A percentile compares a stretch with the other conserved stretches of the same genome.
Conservation (phyloP, 2,329 filamentous ascomycete genomes). For the Ascochyta pisi region DNA sequence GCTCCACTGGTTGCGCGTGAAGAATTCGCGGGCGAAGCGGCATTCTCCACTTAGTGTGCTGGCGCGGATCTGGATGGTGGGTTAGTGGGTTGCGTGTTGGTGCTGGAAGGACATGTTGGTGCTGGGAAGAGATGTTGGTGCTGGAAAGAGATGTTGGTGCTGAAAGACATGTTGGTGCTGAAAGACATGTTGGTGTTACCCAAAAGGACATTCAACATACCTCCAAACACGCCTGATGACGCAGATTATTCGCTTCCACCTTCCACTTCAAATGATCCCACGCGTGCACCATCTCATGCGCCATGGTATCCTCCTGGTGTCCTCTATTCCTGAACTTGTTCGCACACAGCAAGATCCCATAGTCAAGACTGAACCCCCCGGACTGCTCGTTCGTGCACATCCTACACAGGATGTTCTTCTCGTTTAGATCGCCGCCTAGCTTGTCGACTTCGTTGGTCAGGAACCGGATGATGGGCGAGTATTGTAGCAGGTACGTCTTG, state of each 20-base stretch:
- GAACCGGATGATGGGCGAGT: slow-evolving; percentile 87
- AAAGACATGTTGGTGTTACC: too few species aligned
- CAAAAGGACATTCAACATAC: slow-evolving; percentile 52
- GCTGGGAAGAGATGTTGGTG: too few species aligned
- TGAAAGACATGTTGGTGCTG: too few species aligned
- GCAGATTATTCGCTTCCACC: slow-evolving; percentile 80
- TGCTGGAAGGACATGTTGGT: too few species aligned
- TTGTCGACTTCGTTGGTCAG: slow-evolving; percentile 80
- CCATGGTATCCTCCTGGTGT: slow-evolving; percentile 90
- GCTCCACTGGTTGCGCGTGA: slow-evolving; percentile 83
- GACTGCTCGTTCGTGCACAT: slow-evolving; percentile 76
- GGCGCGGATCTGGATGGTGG: slow-evolving; percentile 72
- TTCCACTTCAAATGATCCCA: slow-evolving; percentile 94
- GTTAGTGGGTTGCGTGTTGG: too few species aligned
- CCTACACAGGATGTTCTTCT: slow-evolving; percentile 79
- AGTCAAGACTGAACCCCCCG: slow-evolving; percentile 85
- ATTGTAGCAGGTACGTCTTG: slow-evolving; percentile 82
- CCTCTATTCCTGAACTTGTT: slow-evolving; percentile 83
- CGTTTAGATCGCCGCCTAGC: slow-evolving; percentile 78
- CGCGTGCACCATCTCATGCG: slow-evolving; percentile 97
- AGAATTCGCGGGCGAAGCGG: slow-evolving; percentile 85
- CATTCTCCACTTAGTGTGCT: slow-evolving; percentile 94
- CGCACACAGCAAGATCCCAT: slow-evolving; percentile 90
- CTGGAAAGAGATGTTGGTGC: too few species aligned
- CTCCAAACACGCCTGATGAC: slow-evolving; percentile 94